Conservation (phyloP, 768 basidiomycete genomes). For the Boletus insuetus region DNA sequence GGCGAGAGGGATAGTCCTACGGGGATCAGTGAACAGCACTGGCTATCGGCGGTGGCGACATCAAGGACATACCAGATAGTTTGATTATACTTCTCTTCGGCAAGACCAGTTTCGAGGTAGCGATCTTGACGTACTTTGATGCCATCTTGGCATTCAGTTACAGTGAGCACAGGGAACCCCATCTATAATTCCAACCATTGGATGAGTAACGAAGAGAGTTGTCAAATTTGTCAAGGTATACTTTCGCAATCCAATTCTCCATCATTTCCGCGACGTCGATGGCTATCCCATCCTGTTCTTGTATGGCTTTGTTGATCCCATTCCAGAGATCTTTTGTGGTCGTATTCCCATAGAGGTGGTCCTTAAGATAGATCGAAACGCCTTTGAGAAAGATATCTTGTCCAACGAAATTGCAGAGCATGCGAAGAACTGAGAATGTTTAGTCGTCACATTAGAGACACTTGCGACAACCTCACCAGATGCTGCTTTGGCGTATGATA, state of each 20-base stretch:
- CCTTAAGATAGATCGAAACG: slow-evolving; percentile 90
- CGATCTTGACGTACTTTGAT: slow-evolving; percentile 86
- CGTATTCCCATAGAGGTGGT: slow-evolving; percentile 80
- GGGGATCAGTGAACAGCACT: background rate
- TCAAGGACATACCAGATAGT: slow-evolving; percentile 66
- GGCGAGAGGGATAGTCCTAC: slow-evolving; percentile 79
- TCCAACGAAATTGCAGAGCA: slow-evolving; percentile 87
- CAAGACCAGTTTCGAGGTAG: slow-evolving; percentile 83
- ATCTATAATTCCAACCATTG: slow-evolving; percentile 33
- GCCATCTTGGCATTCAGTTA: slow-evolving; percentile 70
- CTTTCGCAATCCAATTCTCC: slow-evolving; percentile 90
- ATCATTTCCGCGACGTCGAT: slow-evolving; percentile 76
- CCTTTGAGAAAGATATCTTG: slow-evolving; percentile 85
- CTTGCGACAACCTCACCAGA: slow-evolving; percentile 46
- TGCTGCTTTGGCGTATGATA: slow-evolving; percentile 85
- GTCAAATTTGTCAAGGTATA: slow-evolving; percentile 17
- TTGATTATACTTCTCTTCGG: slow-evolving; percentile 78
- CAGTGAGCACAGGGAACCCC: slow-evolving; percentile 89
- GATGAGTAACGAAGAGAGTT: background rate
- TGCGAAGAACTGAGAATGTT: slow-evolving; percentile 69
- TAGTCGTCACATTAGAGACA: background rate
- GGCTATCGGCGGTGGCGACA: background rate
- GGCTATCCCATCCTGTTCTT: slow-evolving; percentile 28
- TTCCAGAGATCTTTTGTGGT: slow-evolving; percentile 86
- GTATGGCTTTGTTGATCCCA: slow-evolving; percentile 75